A percentile compares a stretch with the other conserved stretches of the same genome.
Evolutionary conservation across 108 stramenopile genomes (phyloP).

Genomic region (Bacterosira constricta): DNA sequence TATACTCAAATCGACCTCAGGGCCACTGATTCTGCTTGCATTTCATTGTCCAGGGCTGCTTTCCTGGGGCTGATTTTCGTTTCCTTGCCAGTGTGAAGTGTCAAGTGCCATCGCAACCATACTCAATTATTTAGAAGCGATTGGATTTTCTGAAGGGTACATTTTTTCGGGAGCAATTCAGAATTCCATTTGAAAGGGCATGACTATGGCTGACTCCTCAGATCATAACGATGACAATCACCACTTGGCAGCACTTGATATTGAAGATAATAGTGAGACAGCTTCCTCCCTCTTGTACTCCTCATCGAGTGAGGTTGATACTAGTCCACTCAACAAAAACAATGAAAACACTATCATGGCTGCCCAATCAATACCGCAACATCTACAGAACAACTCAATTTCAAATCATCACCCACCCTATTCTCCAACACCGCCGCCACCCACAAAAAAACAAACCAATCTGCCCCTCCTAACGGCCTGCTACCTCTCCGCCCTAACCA

Average conservation of each 20-base stretch:
- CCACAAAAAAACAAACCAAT: slow-evolving; percentile 36
- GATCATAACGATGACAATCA: neutral
- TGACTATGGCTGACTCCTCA: no score
- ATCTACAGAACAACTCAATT: no score
- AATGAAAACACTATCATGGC: neutral
- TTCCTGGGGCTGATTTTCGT: no score
- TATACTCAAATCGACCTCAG: no score
- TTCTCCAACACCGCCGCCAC: neutral
- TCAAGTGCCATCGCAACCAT: no score
- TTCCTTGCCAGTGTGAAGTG: no score
- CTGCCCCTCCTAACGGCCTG: slow-evolving; percentile 66
- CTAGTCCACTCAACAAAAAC: neutral
- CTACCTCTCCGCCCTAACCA: slow-evolving; percentile 72
- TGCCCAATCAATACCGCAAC: neutral
- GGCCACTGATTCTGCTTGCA: no score
- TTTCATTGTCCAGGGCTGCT: no score
- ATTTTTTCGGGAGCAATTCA: no score
- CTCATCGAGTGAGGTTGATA: neutral
- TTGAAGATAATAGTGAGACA: neutral
- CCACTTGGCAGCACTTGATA: neutral
- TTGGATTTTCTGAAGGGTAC: no score
- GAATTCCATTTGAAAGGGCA: no score
- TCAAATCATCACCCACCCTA: neutral
- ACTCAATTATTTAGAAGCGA: no score
- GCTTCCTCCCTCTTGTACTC: neutral